Evolutionary conservation across 2,329 filamentous ascomycete genomes (phyloP), one percentile per base, ranked within the genome.

Genomic region (Alternaria brassicicola): DNA sequence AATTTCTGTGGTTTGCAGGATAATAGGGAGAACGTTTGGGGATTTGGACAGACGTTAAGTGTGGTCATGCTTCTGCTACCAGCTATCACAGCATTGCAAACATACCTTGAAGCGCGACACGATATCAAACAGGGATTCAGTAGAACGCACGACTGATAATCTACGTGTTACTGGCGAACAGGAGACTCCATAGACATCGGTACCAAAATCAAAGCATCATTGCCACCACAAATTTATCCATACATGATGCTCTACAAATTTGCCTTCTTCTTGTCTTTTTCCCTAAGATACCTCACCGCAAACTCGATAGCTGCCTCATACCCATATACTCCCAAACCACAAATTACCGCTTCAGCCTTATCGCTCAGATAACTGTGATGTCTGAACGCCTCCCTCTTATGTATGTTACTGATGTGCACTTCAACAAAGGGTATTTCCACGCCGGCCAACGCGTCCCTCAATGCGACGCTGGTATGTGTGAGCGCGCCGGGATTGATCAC

Each of bases 401-500:
- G 89, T 2, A 93, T 85, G 74, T 93, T 93, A 54, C 83, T 88
- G 31, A 93, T 84, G 73, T 93, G 90, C n/a, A 92, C 76, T 78
- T 94, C 91, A 45, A 93, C 81, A 67, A 93, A 93, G 0, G 90
- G 90, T 21, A 92, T 86, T 6, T 81, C 81, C 0, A 91, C 87
- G 4, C 86, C 89, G 0, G 88, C 74, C 25, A 93, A 78, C 0
- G 91, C 90, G 74, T 93, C 91, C n/a, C 91, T 82, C 57, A 93
- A 82, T 0, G 88, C 89, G 1, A 93, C 88, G 68, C 86, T 90
- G 0, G 90, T 92, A 76, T 94, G 91, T 1, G 90, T 93, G 67
- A 88, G 87, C 0, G 85, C 91, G 2, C 86, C 91, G 0, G 90
- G 87, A 78, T 93, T 93, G 79, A 93, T 92, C 69, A 93, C 79